These are phyloP conservation scores for Calycina marina DNA, from an alignment of 2,329 filamentous ascomycete species.

Conservation along the genomic window DNA sequence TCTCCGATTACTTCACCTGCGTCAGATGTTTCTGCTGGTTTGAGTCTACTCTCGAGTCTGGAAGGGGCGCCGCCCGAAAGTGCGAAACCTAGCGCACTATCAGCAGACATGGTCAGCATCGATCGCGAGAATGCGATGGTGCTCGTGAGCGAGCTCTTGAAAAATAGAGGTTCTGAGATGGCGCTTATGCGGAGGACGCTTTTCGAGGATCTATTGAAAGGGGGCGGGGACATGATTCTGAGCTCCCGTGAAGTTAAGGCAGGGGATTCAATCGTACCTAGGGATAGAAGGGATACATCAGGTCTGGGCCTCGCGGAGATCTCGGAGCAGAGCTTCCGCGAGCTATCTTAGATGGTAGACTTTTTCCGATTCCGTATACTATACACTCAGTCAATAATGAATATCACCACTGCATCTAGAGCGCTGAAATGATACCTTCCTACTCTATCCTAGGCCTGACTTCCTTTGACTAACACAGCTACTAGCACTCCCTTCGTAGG, in stretches of 20 bases:
- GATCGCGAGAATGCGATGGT: constrained; percentile 49
- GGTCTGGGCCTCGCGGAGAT: constrained; percentile 9
- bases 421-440: too few species aligned
- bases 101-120: constrained; percentile 31
- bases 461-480: too few species aligned
- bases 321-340: constrained; percentile 6
- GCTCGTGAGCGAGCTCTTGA: constrained; percentile 39
- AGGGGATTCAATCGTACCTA: constrained; percentile 2
- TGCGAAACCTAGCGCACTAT: constrained; percentile 13
- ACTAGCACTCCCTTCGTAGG: too few species aligned
- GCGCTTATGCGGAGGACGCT: constrained; percentile 25
- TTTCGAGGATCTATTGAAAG: constrained; percentile 34
- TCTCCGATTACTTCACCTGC: constrained; percentile 1
- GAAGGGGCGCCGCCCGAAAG: constrained; percentile 9
- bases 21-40: not conserved
- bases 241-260: constrained; percentile 11
- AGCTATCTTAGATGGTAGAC: constrained; percentile 3
- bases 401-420: too few species aligned
- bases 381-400: too few species aligned
- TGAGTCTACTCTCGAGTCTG: constrained; percentile 1
- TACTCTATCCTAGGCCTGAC: too few species aligned
- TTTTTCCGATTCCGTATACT: too few species aligned
- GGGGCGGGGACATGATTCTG: constrained; percentile 28
- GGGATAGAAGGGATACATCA: constrained; percentile 3
- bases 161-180: constrained; percentile 28